Percentiles rank a stretch among this genome's conserved stretches.
phyloP scores from a whole-genome alignment of 2,329 filamentous ascomycete genomes.

The Talaromyces sp. region DNA sequence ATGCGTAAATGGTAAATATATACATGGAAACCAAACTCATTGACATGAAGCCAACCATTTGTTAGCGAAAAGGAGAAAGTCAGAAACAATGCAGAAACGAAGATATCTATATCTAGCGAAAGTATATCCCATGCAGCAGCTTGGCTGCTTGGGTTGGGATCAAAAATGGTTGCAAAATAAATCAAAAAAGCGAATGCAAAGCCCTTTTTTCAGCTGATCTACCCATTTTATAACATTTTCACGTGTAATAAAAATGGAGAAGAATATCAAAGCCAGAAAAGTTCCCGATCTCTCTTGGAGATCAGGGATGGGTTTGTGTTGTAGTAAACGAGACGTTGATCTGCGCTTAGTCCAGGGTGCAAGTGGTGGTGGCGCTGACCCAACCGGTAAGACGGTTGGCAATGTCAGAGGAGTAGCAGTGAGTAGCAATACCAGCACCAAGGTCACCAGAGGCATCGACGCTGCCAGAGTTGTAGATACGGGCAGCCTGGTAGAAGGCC shows the following conservation, averaged over 20 bases:
- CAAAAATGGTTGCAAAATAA: neutral
- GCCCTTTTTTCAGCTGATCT: neutral
- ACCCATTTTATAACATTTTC: neutral
- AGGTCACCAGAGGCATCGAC: slow-evolving; percentile 24
- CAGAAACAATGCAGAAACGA: neutral
- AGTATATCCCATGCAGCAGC: neutral
- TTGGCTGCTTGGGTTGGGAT: neutral
- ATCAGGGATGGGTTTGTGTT: neutral
- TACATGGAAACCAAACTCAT: neutral
- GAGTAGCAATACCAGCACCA: slow-evolving; percentile 35
- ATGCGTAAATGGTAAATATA: neutral
- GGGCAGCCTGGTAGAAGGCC: slow-evolving; percentile 21
- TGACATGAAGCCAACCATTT: neutral
- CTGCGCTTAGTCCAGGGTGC: neutral
- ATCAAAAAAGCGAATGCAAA: neutral
- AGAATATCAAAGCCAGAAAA: neutral
- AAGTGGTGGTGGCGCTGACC: slow-evolving; percentile 18
- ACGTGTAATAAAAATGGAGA: neutral
- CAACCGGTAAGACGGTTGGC: slow-evolving; percentile 47
- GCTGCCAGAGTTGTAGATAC: slow-evolving; percentile 33
- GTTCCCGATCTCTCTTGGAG: neutral
- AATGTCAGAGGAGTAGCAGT: slow-evolving; percentile 50
- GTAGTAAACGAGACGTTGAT: neutral
- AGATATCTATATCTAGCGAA: neutral
- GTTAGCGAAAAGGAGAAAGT: neutral